These are phyloP conservation scores for Geotrichum citri-aurantii DNA, from an alignment of 1,139 yeast species.

Conservation along the genomic window DNA sequence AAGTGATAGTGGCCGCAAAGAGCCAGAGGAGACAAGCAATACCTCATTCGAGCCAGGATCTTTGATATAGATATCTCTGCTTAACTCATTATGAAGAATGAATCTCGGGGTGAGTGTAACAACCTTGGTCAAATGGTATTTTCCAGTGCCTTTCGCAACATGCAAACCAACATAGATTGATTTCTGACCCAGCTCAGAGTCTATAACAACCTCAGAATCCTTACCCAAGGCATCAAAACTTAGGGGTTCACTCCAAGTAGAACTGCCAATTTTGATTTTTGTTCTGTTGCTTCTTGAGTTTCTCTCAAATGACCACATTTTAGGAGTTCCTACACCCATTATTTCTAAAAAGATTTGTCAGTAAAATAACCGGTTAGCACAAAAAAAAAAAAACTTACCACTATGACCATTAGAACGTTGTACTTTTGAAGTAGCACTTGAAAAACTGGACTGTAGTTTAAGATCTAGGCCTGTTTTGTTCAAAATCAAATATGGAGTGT, in stretches of 20 bases:
- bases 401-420: not conserved
- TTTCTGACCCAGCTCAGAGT: constrained; percentile 50
- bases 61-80: constrained; percentile 51
- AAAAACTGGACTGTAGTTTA: constrained; percentile 44
- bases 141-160: constrained; percentile 79
- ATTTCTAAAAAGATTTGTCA: constrained; percentile 22
- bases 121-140: constrained; percentile 66
- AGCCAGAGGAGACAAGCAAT: constrained; percentile 42
- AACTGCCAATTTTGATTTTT: constrained; percentile 56
- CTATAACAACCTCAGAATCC: constrained; percentile 57
- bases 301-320: constrained; percentile 76
- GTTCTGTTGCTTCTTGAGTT: constrained; percentile 65
- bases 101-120: constrained; percentile 80
- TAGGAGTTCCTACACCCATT: constrained; percentile 46
- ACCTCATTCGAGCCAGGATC: constrained; percentile 47
- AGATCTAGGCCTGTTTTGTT: constrained; percentile 72
- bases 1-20: constrained; percentile 58
- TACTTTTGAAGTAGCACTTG: constrained; percentile 4
- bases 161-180: constrained; percentile 65
- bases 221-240: constrained; percentile 92
- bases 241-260: constrained; percentile 65
- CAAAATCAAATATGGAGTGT: constrained; percentile 75
- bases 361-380: not conserved
- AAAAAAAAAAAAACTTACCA: not conserved
- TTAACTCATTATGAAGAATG: constrained; percentile 58